Conservation (phyloP, 192 early-diverging fungal species). For the Backusella westeae region DNA sequence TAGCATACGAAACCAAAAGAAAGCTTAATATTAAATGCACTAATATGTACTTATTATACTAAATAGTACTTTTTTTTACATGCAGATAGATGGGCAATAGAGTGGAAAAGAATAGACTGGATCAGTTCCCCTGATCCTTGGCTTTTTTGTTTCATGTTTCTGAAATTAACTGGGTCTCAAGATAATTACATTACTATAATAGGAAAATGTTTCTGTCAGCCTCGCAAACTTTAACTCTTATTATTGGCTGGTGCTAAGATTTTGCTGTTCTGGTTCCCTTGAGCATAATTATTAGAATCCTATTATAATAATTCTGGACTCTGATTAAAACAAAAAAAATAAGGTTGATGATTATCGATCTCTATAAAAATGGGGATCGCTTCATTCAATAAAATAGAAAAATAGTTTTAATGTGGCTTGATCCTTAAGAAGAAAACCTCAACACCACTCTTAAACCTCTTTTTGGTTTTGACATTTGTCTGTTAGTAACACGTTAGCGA, state of each 20-base stretch:
- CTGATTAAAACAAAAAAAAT: not conserved
- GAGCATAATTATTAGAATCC: not conserved
- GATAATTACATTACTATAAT: not conserved
- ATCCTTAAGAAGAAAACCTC: not conserved
- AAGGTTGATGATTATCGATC: not conserved
- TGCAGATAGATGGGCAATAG: not conserved
- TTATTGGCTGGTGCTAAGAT: not conserved
- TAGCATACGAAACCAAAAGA: not conserved
- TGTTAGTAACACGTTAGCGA: not conserved
- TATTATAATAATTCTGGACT: slow-evolving; percentile 3
- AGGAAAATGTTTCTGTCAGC: not conserved
- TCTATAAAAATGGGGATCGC: not conserved
- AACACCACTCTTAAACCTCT: not conserved
- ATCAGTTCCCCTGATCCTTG: not conserved
- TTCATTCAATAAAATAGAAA: not conserved
- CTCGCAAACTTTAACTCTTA: not conserved
- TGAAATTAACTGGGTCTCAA: not conserved
- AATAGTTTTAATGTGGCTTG: not conserved
- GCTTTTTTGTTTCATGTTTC: not conserved
- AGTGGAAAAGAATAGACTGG: not conserved
- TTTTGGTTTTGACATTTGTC: not conserved
- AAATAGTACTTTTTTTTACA: not conserved
- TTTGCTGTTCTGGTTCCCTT: not conserved
- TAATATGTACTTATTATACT: not conserved
- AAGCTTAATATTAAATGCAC: not conserved